Base-by-base conservation (phyloP, 148 eudicot species). In the Simmondsia chinensis region DNA sequence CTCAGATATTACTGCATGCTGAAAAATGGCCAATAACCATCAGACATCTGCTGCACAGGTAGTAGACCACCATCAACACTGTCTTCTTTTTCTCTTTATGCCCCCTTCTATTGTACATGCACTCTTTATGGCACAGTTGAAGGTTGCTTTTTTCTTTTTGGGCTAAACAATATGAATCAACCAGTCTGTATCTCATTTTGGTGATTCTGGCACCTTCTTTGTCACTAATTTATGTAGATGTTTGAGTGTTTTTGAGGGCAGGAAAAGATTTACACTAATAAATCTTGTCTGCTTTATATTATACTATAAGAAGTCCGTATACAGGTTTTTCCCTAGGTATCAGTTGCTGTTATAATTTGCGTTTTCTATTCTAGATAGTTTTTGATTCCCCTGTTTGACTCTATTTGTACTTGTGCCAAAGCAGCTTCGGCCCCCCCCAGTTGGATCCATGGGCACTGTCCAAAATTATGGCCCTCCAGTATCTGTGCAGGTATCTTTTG, bases 11-110 rank as follows among this genome's bases (percentile, higher is more conserved):
- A 31, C 19, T 30, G 22, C 49, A 33, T 38, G 66, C 30, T 52
- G 59, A 41, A 54, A 39, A 31, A 76, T 73, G 83, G 80, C 74
- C 8, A 73, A 68, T 64, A 76, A 73, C 43, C 73, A 60, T 37
- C 80, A 65, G 14, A 47, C 79, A 24, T 70, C 76, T 36, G 74
- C 77, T 70, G 49, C 75, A 48, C 88, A 80, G 88, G 88, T 75
- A 71, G 14, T 24, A 22, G 21, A 6, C 21, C 23, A 21, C 12
- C 10, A 22, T 10, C 5, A 2, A 12, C 18, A 40, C 13, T 10
- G 2, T 21, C 12, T 3, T 21, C n/a, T 3, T 3, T 21, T 40
- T 1, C 12, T n/a, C n/a, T n/a, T n/a, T n/a, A n/a, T n/a, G n/a
- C n/a, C n/a, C 14, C 8, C 20, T 27, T 34, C 18, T 18, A 9